These are phyloP conservation scores for Amanita exitialis DNA, from an alignment of 768 basidiomycete species.

Conservation along the genomic window DNA sequence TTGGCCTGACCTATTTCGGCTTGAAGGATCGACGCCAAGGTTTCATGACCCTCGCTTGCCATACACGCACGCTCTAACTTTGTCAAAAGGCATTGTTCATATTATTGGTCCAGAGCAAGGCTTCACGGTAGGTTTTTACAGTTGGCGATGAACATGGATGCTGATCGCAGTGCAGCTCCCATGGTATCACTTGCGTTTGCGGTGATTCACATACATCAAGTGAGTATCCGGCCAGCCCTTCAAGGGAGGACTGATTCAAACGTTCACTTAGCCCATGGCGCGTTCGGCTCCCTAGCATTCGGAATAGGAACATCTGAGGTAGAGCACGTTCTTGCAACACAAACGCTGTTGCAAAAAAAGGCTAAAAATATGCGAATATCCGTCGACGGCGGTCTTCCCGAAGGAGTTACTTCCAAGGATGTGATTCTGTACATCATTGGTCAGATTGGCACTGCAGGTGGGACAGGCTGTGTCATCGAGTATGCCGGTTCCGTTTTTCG, in stretches of 20 bases:
- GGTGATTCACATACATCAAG: slow-evolving; percentile 93
- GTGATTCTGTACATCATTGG: slow-evolving; percentile 89
- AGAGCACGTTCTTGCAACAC: slow-evolving; percentile 89
- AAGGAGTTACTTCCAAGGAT: slow-evolving; percentile 85
- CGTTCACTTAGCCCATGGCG: slow-evolving; percentile 61
- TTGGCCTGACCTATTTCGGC: slow-evolving; percentile 87
- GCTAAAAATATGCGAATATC: slow-evolving; percentile 89
- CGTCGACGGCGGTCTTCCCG: slow-evolving; percentile 71
- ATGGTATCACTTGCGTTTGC: slow-evolving; percentile 76
- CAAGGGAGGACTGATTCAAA: slow-evolving; percentile 4
- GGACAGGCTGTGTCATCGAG: slow-evolving; percentile 86
- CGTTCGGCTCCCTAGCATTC: slow-evolving; percentile 87
- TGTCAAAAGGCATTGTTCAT: slow-evolving; percentile 55
- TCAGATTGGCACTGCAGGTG: slow-evolving; percentile 87
- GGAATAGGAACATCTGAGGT: slow-evolving; percentile 93
- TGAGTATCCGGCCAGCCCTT: slow-evolving; percentile 23
- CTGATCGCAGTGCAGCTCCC: slow-evolving; percentile 37
- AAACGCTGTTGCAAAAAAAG: slow-evolving; percentile 80
- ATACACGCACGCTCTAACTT: not conserved
- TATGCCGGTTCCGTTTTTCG: slow-evolving; percentile 87
- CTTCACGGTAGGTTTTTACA: slow-evolving; percentile 50
- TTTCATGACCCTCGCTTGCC: slow-evolving; percentile 12
- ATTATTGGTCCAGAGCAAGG: slow-evolving; percentile 93
- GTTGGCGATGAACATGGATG: not conserved
- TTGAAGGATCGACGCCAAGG: slow-evolving; percentile 86